Evolutionary conservation across 108 stramenopile genomes (phyloP).

Genomic region (Cylindrotheca closterium): DNA sequence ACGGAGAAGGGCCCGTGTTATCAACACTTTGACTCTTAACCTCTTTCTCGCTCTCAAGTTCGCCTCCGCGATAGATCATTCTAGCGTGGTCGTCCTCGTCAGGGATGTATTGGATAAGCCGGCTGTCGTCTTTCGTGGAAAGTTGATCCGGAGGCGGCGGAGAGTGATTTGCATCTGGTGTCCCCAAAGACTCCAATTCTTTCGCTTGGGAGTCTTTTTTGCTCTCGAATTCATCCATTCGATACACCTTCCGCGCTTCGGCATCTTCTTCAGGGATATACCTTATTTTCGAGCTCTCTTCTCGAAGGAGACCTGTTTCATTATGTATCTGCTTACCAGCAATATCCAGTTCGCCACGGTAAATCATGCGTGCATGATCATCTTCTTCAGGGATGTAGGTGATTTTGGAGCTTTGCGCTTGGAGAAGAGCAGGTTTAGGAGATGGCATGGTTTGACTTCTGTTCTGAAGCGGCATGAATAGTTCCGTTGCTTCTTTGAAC

Average conservation of each 20-base stretch:
- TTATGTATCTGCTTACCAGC: background rate
- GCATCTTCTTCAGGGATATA: background rate
- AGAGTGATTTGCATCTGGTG: background rate
- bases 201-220: background rate
- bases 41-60: too few relatives aligned
- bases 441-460: too few relatives aligned
- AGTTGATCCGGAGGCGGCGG: too few relatives aligned
- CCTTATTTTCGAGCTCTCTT: background rate
- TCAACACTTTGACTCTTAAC: background rate
- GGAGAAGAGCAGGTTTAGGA: background rate
- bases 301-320: background rate
- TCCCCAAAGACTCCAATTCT: background rate
- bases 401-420: background rate
- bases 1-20: too few relatives aligned
- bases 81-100: background rate
- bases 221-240: background rate
- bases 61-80: too few relatives aligned
- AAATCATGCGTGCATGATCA: background rate
- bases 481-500: too few relatives aligned
- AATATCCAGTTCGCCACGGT: background rate
- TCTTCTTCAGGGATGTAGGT: background rate
- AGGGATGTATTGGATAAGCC: background rate
- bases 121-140: background rate
- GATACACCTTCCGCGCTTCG: background rate
- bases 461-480: too few relatives aligned